Evolutionary conservation across 495 filamentous ascomycete species (phyloP), one percentile per base, ranked within the genome.

Genomic region (Friedmanniomyces endolithicus): DNA sequence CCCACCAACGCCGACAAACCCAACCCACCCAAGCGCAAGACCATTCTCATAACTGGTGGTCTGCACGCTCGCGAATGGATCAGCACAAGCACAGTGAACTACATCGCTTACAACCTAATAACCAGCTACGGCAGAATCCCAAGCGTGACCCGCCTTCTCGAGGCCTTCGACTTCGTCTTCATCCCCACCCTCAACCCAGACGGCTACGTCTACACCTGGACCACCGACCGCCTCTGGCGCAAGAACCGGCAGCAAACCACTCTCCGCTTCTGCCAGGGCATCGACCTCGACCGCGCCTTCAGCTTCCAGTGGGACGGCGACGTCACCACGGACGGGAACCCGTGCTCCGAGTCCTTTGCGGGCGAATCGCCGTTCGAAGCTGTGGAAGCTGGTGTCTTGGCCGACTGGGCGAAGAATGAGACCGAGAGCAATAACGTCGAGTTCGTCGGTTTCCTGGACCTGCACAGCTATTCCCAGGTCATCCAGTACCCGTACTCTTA

Each of bases 11-110:
- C 69, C 11, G 62, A 73, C 6, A 55, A 72, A 1, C 50, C 49
- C 9, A 60, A 67, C 0, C 62, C 56, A 2, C 37, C 17, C 37
- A 76, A 75, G 0, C 76, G 85, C 23, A 87, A 89, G 65, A 90
- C 86, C 1, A 82, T 98, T 50, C 73, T 97, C 39, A 73, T 98
- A 11, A 78, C 81, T 0, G 92, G 89, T 29, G 92, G 90, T 22
- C 77, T 82, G 47, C 92, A 98, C 67, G 90, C 88, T 1, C 78
- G 92, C 9, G 92, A 98, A 72, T 98, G 92, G 92, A 92, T 98
- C 57, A 88, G 87, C 45, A 90, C 86, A 1, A 90, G 83, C 62
- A 90, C 89, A 0, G 88, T 94, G n/a, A 89, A 78, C 48, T 97
- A 94, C 63, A 70, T 94, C 12, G 86, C 90, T 9, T 95, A 90